phyloP scores from a whole-genome alignment of 2,329 filamentous ascomycete species.

The Geosmithia putterillii region DNA sequence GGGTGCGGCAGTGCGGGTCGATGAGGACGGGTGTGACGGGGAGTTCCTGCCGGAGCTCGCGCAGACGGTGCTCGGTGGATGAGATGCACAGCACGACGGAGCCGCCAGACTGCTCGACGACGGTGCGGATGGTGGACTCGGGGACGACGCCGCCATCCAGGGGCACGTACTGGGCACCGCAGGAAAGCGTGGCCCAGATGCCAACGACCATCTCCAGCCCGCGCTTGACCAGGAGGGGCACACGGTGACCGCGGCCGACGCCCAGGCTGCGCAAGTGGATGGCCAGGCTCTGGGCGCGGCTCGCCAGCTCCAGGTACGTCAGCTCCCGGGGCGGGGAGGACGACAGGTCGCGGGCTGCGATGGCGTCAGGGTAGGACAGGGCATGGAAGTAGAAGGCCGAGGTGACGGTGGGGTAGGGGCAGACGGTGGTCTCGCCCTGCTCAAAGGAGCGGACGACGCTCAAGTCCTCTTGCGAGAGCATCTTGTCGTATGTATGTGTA shows the following conservation, averaged over 20 bases:
- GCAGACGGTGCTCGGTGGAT: conserved; percentile 20
- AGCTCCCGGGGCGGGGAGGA: conserved; percentile 15
- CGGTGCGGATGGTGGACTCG: conserved; percentile 32
- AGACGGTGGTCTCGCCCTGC: conserved; percentile 1
- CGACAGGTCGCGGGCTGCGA: conserved; percentile 25
- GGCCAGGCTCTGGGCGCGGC: conserved; percentile 27
- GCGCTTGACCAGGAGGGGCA: conserved; percentile 42
- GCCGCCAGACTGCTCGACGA: conserved; percentile 32
- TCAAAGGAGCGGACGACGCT: conserved; percentile 3
- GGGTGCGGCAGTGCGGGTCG: conserved; percentile 9
- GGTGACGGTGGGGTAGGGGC: conserved; percentile 24
- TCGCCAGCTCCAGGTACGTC: conserved; percentile 32
- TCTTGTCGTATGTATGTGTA: background rate
- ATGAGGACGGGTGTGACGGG: conserved; percentile 13
- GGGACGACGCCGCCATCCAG: conserved; percentile 42
- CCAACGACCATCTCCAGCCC: conserved; percentile 44
- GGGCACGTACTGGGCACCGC: conserved; percentile 46
- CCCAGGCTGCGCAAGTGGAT: conserved; percentile 23
- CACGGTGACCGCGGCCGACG: conserved; percentile 28
- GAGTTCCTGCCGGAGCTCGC: conserved; percentile 8
- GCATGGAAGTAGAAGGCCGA: conserved; percentile 25
- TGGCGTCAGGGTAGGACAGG: conserved; percentile 18
- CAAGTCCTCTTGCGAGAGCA: conserved; percentile 1
- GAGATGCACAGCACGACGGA: conserved; percentile 33
- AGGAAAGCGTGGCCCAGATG: conserved; percentile 42